A percentile compares a stretch with the other conserved stretches of the same genome.
These are phyloP conservation scores for Coprinellus micaceus DNA, from an alignment of 768 basidiomycete species.

Conservation along the genomic window DNA sequence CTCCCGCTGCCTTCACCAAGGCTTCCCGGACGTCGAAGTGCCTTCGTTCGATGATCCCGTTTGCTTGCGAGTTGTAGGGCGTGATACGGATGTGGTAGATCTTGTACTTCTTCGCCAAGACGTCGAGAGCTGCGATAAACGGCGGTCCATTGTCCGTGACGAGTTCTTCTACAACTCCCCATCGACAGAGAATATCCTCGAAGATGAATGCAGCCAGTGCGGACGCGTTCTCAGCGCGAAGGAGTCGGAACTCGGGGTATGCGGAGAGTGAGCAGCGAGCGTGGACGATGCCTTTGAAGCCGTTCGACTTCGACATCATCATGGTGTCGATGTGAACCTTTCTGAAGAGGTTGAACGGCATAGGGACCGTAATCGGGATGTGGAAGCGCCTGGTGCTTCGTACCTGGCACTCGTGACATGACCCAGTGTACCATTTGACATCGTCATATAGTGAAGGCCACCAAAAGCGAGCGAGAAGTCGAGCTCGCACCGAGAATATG, in stretches of 20 bases:
- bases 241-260: constrained; percentile 19
- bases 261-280: constrained; percentile 18
- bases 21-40: constrained; percentile 27
- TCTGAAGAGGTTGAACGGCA: constrained; percentile 24
- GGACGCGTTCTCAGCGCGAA: constrained; percentile 20
- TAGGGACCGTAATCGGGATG: constrained; percentile 24
- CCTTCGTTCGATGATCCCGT: constrained; percentile 30
- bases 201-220: constrained; percentile 23
- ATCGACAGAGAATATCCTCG: constrained; percentile 30
- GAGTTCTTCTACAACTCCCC: constrained; percentile 31
- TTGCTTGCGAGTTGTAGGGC: constrained; percentile 37
- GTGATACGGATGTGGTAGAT: constrained; percentile 37
- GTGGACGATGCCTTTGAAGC: constrained; percentile 23
- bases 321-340: constrained; percentile 26
- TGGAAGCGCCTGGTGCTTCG: constrained; percentile 17
- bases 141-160: constrained; percentile 31
- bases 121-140: constrained; percentile 20
- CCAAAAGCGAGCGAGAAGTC: constrained; percentile 21
- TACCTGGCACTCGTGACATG: constrained; percentile 30
- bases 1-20: constrained; percentile 27
- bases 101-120: constrained; percentile 20
- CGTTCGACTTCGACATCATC: constrained; percentile 19
- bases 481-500: constrained; percentile 15
- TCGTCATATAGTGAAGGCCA: constrained; percentile 27
- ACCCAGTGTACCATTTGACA: constrained; percentile 26